A percentile compares a stretch with the other conserved stretches of the same genome.
Conservation (phyloP, 352 stramenopile species). For the Sclerospora graminicola region DNA sequence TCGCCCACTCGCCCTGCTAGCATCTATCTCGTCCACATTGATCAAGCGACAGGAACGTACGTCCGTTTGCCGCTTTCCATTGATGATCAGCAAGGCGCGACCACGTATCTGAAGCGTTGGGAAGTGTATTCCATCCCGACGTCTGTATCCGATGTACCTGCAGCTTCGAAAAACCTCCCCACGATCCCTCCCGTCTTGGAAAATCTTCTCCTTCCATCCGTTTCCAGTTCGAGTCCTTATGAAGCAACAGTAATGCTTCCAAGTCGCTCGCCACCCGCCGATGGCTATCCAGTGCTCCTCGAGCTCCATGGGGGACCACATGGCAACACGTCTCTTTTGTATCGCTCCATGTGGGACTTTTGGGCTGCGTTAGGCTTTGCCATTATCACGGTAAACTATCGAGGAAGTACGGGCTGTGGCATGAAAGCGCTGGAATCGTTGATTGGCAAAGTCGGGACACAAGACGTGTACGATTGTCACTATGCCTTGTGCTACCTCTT, state of each 20-base stretch:
- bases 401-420: conserved; percentile 92
- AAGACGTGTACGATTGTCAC: conserved; percentile 92
- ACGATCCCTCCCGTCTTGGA: conserved; percentile 24
- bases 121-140: conserved; percentile 45
- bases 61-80: conserved; percentile 24
- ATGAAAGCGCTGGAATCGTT: conserved; percentile 84
- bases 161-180: conserved; percentile 23
- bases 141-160: conserved; percentile 33
- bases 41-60: conserved; percentile 35
- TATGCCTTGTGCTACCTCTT: conserved; percentile 67
- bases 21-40: conserved; percentile 45
- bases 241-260: conserved; percentile 76
- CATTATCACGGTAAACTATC: conserved; percentile 92
- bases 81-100: conserved; percentile 30
- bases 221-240: conserved; percentile 41
- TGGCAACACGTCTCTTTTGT: conserved; percentile 75
- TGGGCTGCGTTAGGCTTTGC: conserved; percentile 85
- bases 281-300: conserved; percentile 68
- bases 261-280: conserved; percentile 15
- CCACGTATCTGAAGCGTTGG: conserved; percentile 44
- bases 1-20: conserved; percentile 46
- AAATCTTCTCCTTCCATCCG: conserved; percentile 37
- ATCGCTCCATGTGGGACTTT: conserved; percentile 83
- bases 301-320: conserved; percentile 91
- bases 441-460: conserved; percentile 80